Evolutionary conservation across 441 rosid genomes (phyloP), one percentile per base, ranked within the genome.

Genomic region (Viola pubescens): DNA sequence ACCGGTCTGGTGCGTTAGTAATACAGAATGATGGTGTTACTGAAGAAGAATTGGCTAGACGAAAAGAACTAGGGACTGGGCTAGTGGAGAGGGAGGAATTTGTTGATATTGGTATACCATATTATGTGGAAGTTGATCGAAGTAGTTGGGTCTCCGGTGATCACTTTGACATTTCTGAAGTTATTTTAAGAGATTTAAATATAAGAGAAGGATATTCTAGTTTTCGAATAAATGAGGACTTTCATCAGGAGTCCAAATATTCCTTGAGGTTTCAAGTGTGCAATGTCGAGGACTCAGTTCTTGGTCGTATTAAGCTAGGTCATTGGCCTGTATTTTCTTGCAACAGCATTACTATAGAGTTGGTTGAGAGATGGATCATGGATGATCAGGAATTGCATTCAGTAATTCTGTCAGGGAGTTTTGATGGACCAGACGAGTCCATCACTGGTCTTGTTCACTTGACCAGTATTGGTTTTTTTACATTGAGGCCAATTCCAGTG

Each of bases 371-470:
- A 63, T 66, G 65, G 46, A 63, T 46, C 16, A 48, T 26, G 56
- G 80, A 75, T 69, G 77, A 71, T 66, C 56, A 4, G 26, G 89
- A 80, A 59, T 62, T 50, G 11, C 72, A 63, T 19, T 65, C 67
- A 2, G 76, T 87, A 60, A 68, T 88, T 64, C 70, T 88, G 56
- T 89, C 92, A 2, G 92, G 86, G 54, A 74, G 78, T 60, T 84
- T 89, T 75, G 98, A 94, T 54, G 92, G 96, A 71, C 86, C 96
- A 0, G 87, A 84, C 56, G 94, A 89, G 76, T 86, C 87, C 65
- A 73, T 92, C 73, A 77, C 90, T 37, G 88, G 82, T 69, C 97
- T 89, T 75, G 78, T 81, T 72, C 97, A 89, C 82, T 73, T 89
- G 70, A 72, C 69, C 61, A 86, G 83, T 75, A 56, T 86, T 71